phyloP scores from a whole-genome alignment of 2,329 filamentous ascomycete species.

The Penicillium sp. region DNA sequence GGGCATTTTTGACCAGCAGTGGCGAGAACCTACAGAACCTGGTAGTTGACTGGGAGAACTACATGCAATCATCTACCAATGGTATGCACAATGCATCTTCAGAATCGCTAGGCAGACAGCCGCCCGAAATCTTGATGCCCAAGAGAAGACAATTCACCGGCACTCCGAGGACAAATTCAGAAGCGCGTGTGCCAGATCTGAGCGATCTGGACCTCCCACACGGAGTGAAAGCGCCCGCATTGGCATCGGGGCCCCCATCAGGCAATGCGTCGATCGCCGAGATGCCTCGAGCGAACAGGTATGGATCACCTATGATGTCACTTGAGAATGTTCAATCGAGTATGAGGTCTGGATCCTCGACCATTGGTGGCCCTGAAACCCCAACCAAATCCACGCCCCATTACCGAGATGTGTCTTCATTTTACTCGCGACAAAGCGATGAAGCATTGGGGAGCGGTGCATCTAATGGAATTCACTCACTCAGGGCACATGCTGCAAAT shows the following conservation, averaged over 20 bases:
- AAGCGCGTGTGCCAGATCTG: slow-evolving; percentile 28
- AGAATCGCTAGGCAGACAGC: slow-evolving; percentile 18
- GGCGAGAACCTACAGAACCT: slow-evolving; percentile 4
- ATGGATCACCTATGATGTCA: slow-evolving; percentile 12
- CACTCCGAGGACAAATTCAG: slow-evolving; percentile 15
- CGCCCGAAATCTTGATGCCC: slow-evolving; percentile 21
- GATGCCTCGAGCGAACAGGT: slow-evolving; percentile 14
- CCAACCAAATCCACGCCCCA: slow-evolving; percentile 1
- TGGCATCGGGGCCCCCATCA: slow-evolving; percentile 23
- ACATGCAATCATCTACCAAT: slow-evolving; percentile 5
- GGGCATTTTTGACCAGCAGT: background rate
- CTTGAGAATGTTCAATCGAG: slow-evolving; percentile 15
- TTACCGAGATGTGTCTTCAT: slow-evolving; percentile 24
- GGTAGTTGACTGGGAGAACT: slow-evolving; percentile 15
- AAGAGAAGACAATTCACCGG: slow-evolving; percentile 25
- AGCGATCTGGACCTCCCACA: slow-evolving; percentile 33
- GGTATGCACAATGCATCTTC: slow-evolving; percentile 9
- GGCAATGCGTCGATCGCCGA: slow-evolving; percentile 26
- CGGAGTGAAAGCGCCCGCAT: slow-evolving; percentile 25
- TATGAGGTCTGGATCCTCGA: slow-evolving; percentile 3
- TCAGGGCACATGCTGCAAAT: slow-evolving; percentile 6
- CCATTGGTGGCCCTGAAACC: background rate
- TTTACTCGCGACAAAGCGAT: slow-evolving; percentile 29
- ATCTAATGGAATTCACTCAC: slow-evolving; percentile 6
- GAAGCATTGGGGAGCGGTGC: slow-evolving; percentile 6